Base-by-base conservation (phyloP, 306 rosid genomes). In the Acacia acuminata region DNA sequence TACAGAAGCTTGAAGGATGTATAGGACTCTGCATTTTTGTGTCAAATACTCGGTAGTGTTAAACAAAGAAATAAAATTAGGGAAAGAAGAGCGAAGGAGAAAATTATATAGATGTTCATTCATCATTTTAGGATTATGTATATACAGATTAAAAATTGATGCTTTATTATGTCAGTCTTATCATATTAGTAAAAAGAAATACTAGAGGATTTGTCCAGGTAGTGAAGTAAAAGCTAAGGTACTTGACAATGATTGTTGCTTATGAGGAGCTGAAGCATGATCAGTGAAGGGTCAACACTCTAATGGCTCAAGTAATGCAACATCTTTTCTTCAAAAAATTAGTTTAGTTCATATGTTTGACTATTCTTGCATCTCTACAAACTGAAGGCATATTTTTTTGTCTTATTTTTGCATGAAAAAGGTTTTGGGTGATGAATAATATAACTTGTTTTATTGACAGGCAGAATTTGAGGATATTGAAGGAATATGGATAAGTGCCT, bases 401-500 rank as follows among this genome's bases (percentile, higher is more conserved):
- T 79, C 66, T 65, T 82, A 75, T 82, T 78, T 67, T 65, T 50
- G 36, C 43, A 7, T 87, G 48, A 32, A 45, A 64, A 56, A 56
- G 71, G 48, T 10, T 91, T 81, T 78, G 42, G 82, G 84, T 76
- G 55, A 86, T 82, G 64, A 87, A 82, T 80, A 61, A 70, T 85
- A 42, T 66, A 77, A 68, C 80, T 50, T 60, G 78, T 56, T 60
- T 63, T 83, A 24, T 84, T 77, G 81, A 71, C 97, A 96, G 99
- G 96, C 87, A 76, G 98, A 93, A 82, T 90, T 78, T 80, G 98
- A 90, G 88, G 99, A 93, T 81, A 72, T 90, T 15, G 97, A 96
- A 87, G 94, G 97, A 85, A 85, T 93, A 88, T 93, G 99, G 99
- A 90, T 93, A 82, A 92, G 88, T 85, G 90, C 93, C 86, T 84